These are phyloP conservation scores for Lignosus rhinocerotis DNA, from an alignment of 1,284 basidiomycete genomes.

Conservation along the genomic window DNA sequence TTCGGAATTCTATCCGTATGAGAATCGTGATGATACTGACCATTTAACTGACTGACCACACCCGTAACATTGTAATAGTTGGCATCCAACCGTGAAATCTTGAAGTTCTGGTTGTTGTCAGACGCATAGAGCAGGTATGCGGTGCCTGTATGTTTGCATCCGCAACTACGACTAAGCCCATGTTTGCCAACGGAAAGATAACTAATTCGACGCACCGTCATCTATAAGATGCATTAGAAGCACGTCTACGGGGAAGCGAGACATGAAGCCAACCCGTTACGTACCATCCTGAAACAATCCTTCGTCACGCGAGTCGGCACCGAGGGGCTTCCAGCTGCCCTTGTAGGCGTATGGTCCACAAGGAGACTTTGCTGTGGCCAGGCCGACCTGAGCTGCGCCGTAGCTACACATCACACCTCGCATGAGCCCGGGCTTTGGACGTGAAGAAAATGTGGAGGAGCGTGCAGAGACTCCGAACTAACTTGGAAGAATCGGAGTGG, in stretches of 20 bases:
- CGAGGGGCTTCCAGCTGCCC: constrained; percentile 57
- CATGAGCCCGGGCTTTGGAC: background rate
- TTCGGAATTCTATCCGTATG: background rate
- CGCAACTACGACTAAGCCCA: constrained; percentile 26
- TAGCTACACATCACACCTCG: constrained; percentile 42
- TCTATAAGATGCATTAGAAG: constrained; percentile 6
- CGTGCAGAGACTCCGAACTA: constrained; percentile 24
- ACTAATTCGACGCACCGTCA: constrained; percentile 14
- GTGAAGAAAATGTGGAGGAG: background rate
- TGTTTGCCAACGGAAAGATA: background rate
- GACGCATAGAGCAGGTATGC: constrained; percentile 65
- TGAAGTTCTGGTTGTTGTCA: constrained; percentile 71
- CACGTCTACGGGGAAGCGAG: background rate
- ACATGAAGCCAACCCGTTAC: background rate
- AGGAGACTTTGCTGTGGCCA: constrained; percentile 57
- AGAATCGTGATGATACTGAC: constrained; percentile 32
- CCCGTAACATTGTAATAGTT: constrained; percentile 60
- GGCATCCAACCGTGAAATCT: constrained; percentile 55
- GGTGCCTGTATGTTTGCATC: constrained; percentile 28
- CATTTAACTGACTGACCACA: constrained; percentile 47
- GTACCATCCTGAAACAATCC: constrained; percentile 58
- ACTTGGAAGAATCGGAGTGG: constrained; percentile 65
- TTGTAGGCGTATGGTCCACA: constrained; percentile 62
- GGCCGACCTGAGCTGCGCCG: constrained; percentile 61
- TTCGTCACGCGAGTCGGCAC: constrained; percentile 62